Evolutionary conservation across 2,329 filamentous ascomycete genomes (phyloP).

Genomic region (Neoarthrinium moseri): DNA sequence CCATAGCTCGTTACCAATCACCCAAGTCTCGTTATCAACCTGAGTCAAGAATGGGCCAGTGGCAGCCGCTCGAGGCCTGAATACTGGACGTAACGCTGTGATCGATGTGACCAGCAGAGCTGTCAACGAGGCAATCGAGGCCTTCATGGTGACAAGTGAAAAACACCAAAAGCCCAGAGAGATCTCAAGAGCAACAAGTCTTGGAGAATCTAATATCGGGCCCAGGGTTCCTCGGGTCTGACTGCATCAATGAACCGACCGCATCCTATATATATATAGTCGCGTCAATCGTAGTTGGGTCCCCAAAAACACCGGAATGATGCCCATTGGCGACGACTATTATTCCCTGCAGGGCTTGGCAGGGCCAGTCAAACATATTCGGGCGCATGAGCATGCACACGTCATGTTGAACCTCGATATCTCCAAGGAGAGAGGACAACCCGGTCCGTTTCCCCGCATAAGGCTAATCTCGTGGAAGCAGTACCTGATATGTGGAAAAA

Average conservation of each 20-base stretch:
- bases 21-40: constrained; percentile 24
- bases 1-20: constrained; percentile 30
- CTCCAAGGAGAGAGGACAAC: not conserved
- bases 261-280: not conserved
- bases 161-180: not conserved
- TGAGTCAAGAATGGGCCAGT: constrained; percentile 24
- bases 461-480: not conserved
- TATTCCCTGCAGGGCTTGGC: no score
- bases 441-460: constrained; percentile 1
- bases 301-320: not conserved
- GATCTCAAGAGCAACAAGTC: not conserved
- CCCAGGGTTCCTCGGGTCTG: not conserved
- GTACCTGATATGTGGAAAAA: constrained; percentile 14
- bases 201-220: not conserved
- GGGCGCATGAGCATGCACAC: no score
- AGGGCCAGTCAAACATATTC: not conserved
- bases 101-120: constrained; percentile 4
- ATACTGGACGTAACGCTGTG: not conserved
- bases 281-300: not conserved
- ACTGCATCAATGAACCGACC: not conserved
- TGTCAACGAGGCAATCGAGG: constrained; percentile 1
- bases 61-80: not conserved
- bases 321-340: not conserved
- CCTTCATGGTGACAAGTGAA: constrained; percentile 6
- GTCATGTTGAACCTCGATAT: not conserved